Evolutionary conservation across 1,139 yeast species (phyloP).

Genomic region (Pichia terricola): DNA sequence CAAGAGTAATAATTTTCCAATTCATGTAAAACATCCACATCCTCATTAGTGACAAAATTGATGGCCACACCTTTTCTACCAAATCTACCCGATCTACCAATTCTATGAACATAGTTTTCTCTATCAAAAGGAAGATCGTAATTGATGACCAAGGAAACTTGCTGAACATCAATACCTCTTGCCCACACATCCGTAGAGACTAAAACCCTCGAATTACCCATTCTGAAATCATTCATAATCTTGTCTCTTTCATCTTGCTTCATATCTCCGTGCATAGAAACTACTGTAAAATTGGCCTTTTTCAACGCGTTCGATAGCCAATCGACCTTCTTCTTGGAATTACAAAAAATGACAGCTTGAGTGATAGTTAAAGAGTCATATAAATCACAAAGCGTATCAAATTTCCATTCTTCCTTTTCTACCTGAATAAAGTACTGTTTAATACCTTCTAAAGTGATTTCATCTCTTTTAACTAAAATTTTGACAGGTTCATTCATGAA

Average conservation of each 20-base stretch:
- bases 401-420: slow-evolving; percentile 91
- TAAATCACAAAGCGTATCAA: slow-evolving; percentile 85
- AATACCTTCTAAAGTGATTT: slow-evolving; percentile 80
- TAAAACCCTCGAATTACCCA: slow-evolving; percentile 71
- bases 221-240: slow-evolving; percentile 79
- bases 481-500: slow-evolving; percentile 88
- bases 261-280: slow-evolving; percentile 96
- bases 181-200: slow-evolving; percentile 98
- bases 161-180: slow-evolving; percentile 95
- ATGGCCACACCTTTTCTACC: slow-evolving; percentile 95
- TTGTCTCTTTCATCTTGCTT: slow-evolving; percentile 84
- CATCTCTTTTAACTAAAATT: slow-evolving; percentile 84
- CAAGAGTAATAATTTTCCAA: slow-evolving; percentile 72
- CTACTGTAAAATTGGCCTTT: slow-evolving; percentile 78
- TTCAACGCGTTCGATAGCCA: slow-evolving; percentile 78
- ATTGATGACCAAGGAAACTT: slow-evolving; percentile 88
- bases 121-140: slow-evolving; percentile 80
- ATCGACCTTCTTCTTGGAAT: slow-evolving; percentile 84
- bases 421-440: slow-evolving; percentile 81
- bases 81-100: slow-evolving; percentile 97
- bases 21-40: slow-evolving; percentile 48
- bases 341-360: slow-evolving; percentile 93
- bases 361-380: slow-evolving; percentile 92
- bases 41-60: slow-evolving; percentile 72
- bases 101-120: slow-evolving; percentile 88